Evolutionary conservation across 495 filamentous ascomycete species (phyloP), one percentile per base, ranked within the genome.

Genomic region (Penicillium canescens): DNA sequence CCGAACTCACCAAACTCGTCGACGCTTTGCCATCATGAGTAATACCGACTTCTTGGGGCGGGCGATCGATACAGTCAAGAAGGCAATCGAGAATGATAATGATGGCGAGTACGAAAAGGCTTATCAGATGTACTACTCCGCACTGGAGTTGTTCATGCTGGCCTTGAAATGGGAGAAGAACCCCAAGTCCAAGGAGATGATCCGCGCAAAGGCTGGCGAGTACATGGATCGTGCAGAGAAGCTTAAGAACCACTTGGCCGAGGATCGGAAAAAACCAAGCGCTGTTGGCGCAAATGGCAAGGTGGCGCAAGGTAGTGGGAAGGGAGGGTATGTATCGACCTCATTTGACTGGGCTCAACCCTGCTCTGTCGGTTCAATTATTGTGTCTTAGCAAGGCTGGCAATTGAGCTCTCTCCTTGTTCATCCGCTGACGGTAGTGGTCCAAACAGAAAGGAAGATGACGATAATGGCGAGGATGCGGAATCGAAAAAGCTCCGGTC

Each of bases 141-240:
- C 92, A 54, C 86, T 98, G 56, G 91, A 97, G 75, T 80, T 95
- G 46, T 97, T 97, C 75, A 93, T 97, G 89, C 84, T 96, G 40
- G 93, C 92, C 9, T 76, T 96, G 26, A 98, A 98, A 78, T 98
- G 92, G 91, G 93, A 97, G 77, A 99, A 98, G 81, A 98, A 96
- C 73, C 82, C 84, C 35, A 91, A 90, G 54, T 91, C 89, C 39
- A 98, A 98, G 76, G 90, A 96, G 69, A 96, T 96, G 84, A 96
- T 99, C 57, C 86, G 92, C 48, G 83, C 85, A 39, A 98, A 98
- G 75, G 86, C 89, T 2, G 88, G 78, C 60, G 92, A 97, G 66
- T 99, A 99, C 79, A 96, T 99, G 90, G 92, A 96, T 69, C 89
- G 94, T 35, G 93, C 94, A 34, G 94, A 98, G 78, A 96, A 97